Conservation (phyloP, 768 basidiomycete genomes). For the Serendipita sp. region DNA sequence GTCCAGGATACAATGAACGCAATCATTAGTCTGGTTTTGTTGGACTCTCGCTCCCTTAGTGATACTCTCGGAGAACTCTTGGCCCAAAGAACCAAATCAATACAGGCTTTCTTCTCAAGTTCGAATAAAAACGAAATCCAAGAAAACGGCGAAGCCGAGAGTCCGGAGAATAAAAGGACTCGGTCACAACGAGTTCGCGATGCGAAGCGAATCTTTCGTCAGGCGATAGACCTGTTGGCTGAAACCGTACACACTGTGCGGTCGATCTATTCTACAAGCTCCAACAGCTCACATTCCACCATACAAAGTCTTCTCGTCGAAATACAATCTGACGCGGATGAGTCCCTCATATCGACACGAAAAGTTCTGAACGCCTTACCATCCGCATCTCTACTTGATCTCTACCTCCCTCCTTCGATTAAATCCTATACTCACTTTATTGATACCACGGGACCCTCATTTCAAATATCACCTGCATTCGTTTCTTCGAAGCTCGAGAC, state of each 20-base stretch:
- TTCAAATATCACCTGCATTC: conserved; percentile 29
- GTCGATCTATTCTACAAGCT: conserved; percentile 23
- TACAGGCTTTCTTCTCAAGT: conserved; percentile 10
- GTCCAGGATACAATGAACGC: conserved; percentile 57
- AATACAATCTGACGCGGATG: conserved; percentile 39
- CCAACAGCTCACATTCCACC: conserved; percentile 26
- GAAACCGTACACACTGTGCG: conserved; percentile 38
- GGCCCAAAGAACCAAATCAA: conserved; percentile 29
- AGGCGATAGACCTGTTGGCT: background rate
- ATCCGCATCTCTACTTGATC: conserved; percentile 60
- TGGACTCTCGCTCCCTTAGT: conserved; percentile 66
- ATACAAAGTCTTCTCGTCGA: conserved; percentile 40
- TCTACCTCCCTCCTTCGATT: conserved; percentile 55
- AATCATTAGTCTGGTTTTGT: conserved; percentile 68
- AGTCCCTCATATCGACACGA: conserved; percentile 40
- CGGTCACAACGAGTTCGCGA: background rate
- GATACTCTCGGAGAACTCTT: conserved; percentile 61
- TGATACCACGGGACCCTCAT: conserved; percentile 45
- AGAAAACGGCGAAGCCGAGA: conserved; percentile 8
- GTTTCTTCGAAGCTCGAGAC: conserved; percentile 33
- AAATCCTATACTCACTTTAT: conserved; percentile 75
- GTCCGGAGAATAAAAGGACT: conserved; percentile 7
- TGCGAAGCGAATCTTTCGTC: background rate
- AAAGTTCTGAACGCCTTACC: conserved; percentile 54
- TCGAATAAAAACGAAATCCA: background rate